Percentiles rank a stretch among this genome's conserved stretches.
Conservation (phyloP, 345 rosid genomes). For the Trapa bicornis region DNA sequence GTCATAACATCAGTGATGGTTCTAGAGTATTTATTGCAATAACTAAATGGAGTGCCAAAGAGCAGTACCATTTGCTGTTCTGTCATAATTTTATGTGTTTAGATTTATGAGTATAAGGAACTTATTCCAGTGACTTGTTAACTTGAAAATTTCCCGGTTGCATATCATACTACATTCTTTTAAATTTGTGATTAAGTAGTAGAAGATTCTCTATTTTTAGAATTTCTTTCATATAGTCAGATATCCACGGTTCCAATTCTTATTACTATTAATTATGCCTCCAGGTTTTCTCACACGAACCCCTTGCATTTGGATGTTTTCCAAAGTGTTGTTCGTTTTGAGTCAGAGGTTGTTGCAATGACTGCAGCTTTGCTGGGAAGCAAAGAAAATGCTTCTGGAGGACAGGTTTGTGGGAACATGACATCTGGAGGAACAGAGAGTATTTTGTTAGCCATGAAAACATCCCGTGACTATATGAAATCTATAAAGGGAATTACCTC, state of each 20-base stretch:
- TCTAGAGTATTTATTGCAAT: neutral
- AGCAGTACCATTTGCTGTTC: neutral
- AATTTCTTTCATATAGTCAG: neutral
- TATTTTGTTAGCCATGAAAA: constrained; percentile 79
- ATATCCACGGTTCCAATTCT: neutral
- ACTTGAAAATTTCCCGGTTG: neutral
- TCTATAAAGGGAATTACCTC: constrained; percentile 65
- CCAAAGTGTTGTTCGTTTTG: constrained; percentile 72
- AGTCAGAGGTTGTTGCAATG: constrained; percentile 96
- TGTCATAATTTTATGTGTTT: neutral
- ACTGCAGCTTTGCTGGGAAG: constrained; percentile 78
- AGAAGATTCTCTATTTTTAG: neutral
- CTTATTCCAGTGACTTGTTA: neutral
- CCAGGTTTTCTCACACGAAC: constrained; percentile 96
- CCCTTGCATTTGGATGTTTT: constrained; percentile 85
- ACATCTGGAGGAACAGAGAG: constrained; percentile 99
- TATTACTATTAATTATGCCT: neutral
- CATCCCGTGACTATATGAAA: constrained; percentile 93
- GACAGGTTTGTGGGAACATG: constrained; percentile 94
- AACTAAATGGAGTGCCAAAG: neutral
- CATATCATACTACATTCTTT: neutral
- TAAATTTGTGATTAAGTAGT: neutral
- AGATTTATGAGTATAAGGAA: neutral
- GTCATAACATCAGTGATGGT: neutral
- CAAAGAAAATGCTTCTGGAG: constrained; percentile 59